Evolutionary conservation across 2,329 filamentous ascomycete genomes (phyloP), one percentile per base, ranked within the genome.

Genomic region (Xylariaceae sp.): DNA sequence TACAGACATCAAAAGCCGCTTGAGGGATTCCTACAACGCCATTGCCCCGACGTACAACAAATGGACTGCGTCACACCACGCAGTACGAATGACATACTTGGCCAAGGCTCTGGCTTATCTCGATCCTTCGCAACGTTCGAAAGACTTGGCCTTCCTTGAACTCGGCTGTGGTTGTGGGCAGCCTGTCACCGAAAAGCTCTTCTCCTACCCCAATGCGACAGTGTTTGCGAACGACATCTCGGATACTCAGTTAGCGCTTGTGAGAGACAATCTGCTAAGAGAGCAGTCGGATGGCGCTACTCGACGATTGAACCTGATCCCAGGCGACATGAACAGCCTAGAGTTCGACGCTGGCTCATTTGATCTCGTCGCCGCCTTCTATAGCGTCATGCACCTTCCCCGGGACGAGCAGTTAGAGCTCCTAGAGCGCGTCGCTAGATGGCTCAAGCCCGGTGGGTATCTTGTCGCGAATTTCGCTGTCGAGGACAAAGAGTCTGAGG

Each of bases 351-450:
- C 54, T 0, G 60, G 40, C 0, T 65, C 66, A 0, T 69, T 82
- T 48, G 71, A 80, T 49, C 76, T 72, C 5, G 70, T 80, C 1
- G 56, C 76, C 1, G 78, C 66, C 0, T 73, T 82, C 57, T 82
- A 80, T 62, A 78, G 73, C 32, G 61, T 83, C 45, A 74, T 81
- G 45, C 80, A 82, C 55, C 68, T 83, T 5, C 76, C 78, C 1
- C 69, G 71, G 6, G 63, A 64, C 1, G 77, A 82, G 58, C 79
- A 82, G 62, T 62, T 54, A 0, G 61, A 62, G 18, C 67, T 82
- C 48, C 55, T 82, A 18, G 35, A 45, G n/a, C 68, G 71, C 35
- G 70, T 80, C 17, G 56, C 51, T 0, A 39, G 36, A 6, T 83
- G 78, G 80, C 59, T 83, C 35, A 75, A 71, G 54, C 73, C 74